Base-by-base conservation (phyloP, 139 green algal genomes). In the Chlamydomonas incerta region DNA sequence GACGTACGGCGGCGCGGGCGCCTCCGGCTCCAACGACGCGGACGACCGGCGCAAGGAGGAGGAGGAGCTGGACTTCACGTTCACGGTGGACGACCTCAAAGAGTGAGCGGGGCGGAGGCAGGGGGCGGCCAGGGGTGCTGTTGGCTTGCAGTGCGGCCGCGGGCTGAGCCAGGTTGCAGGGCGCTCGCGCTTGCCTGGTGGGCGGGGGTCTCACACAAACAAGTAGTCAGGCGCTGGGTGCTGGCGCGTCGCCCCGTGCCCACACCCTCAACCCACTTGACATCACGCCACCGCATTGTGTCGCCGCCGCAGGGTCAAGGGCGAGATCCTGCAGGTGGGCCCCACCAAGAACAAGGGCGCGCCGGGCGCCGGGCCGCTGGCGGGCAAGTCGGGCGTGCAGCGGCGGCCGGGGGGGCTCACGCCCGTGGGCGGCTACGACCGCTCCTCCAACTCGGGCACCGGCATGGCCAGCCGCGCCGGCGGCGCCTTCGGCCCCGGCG, bases 21-120 rank as follows among this genome's bases (percentile, higher is more conserved):
- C 74, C 5, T 46, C 70, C 28, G 58, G 52, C 37, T 52, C 65
- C 26, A 93, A 83, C 79, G 92, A 95, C 55, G 84, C 72, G 0
- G 74, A 89, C 57, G 93, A 95, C 79, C 57, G 67, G 46, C 63
- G 72, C 21, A 93, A 91, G 52, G 87, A 93, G 65, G 87, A 90
- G 72, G 91, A 92, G 80, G 88, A 91, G 76, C 33, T 67, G 29
- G 91, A 94, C 58, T 46, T 77, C 31, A 89, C 58, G 17, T 88
- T 95, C 50, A 58, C 76, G 23, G 57, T 70, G 5, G 93, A 95
- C 33, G 91, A 95, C 60, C 21, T 75, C n/a, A 85, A 85, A 31
- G 80, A 85, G 80, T 85, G 34, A 85, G 80, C 68, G 52, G 52
- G 26, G 11, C 8, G 8, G 6, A 50, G 5, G 41, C 41, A 8